Evolutionary conservation across 148 eudicot species (phyloP), one percentile per base, ranked within the genome.

Genomic region (Vaccinium vitisidaea): DNA sequence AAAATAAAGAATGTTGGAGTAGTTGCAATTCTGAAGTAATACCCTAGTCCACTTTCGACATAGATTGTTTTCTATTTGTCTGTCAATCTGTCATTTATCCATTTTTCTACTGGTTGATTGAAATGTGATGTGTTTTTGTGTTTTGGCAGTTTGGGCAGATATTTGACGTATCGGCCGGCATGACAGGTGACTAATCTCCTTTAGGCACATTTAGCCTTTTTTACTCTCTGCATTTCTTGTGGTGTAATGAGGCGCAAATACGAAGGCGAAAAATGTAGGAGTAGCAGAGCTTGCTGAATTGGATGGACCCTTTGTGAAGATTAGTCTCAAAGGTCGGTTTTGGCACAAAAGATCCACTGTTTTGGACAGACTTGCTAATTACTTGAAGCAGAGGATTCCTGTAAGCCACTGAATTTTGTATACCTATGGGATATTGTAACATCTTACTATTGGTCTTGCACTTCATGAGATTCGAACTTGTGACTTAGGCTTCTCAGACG

Each of bases 221-320:
- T 32, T 32, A 25, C 9, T 52, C 9, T 54, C 32, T 81, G 49
- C 48, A 9, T 52, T 80, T 13, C 50, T 58, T 14, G 18, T 32
- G 55, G 83, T 53, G 39, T 67, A 81, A 39, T 55, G 65, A 50
- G 46, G 48, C 54, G 39, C 61, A 52, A 74, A 79, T 48, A 0
- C 48, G 14, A 78, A 50, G 50, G 74, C 43, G 7, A 15, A 12
- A 39, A 13, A 21, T 77, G 79, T 67, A 91, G 92, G 93, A 80
- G 86, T 85, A 79, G 99, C 90, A 50, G 95, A 96, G 85, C 92
- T 96, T 25, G 98, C 91, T 83, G 99, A 94, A 39, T 75, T 96
- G 48, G 99, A 96, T 86, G 99, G 99, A 10, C 98, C 99, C 1
- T 96, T 86, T 86, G 94, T 96, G 86, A 96, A 89, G 92, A 91